phyloP scores from a whole-genome alignment of 2,329 filamentous ascomycete species.

The Fusarium guadeloupense region DNA sequence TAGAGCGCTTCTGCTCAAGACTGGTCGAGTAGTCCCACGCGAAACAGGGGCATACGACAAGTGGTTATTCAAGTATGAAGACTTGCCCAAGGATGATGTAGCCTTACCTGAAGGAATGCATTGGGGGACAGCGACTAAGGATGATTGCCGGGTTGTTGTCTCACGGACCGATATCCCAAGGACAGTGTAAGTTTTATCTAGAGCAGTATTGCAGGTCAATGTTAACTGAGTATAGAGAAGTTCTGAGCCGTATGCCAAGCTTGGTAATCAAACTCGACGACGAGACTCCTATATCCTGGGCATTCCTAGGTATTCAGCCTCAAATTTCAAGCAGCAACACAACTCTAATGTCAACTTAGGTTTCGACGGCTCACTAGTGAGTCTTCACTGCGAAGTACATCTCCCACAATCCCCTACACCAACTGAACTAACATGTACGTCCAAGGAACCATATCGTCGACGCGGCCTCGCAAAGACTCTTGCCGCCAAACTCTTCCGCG shows the following conservation, averaged over 20 bases:
- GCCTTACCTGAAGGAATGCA: constrained; percentile 57
- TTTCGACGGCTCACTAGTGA: constrained; percentile 68
- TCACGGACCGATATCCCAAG: constrained; percentile 66
- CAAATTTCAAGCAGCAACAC: background rate
- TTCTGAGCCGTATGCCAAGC: constrained; percentile 56
- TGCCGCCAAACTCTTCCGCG: constrained; percentile 64
- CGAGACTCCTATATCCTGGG: constrained; percentile 69
- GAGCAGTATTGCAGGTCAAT: accelerated
- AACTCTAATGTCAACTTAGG: constrained; percentile 47
- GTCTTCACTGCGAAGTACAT: constrained; percentile 66
- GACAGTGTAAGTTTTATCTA: constrained; percentile 51
- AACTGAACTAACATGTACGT: background rate
- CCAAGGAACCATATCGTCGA: constrained; percentile 64
- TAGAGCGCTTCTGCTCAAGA: constrained; percentile 36
- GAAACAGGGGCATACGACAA: constrained; percentile 57
- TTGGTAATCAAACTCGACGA: constrained; percentile 57
- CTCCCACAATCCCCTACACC: background rate
- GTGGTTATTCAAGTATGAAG: constrained; percentile 64
- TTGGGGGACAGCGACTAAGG: constrained; percentile 63
- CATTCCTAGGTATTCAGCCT: constrained; percentile 59
- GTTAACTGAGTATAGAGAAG: constrained; percentile 46
- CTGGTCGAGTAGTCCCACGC: constrained; percentile 42
- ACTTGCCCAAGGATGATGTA: constrained; percentile 51
- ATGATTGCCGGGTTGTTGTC: constrained; percentile 66
- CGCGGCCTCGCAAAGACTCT: constrained; percentile 71